Base-by-base conservation (phyloP, 179 eudicot genomes). In the Silene coronaria region DNA sequence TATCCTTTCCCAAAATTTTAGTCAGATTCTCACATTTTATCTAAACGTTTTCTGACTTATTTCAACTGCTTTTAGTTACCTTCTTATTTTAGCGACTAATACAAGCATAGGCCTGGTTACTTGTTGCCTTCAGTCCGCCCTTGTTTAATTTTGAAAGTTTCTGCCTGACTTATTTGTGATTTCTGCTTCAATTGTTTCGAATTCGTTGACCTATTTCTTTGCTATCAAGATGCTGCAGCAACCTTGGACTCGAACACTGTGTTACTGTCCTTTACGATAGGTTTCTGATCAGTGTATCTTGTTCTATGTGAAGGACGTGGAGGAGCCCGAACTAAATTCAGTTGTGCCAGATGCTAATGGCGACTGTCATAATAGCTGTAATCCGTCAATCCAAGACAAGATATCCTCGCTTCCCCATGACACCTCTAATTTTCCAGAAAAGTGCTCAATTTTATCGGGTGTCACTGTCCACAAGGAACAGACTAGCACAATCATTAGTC, bases 301-400 rank as follows among this genome's bases (percentile, higher is more conserved):
- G 0, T 46, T 76, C 48, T 76, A 13, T 36, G 75, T 81, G 80
- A 86, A 90, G 87, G 84, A 46, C 59, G 67, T 53, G 78, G 88
- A 73, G 34, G 80, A 75, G 77, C 76, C 72, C 58, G 76, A 61
- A 73, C 81, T 66, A 74, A 75, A 75, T 80, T 65, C 77, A 21
- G 62, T 34, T 32, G 58, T 70, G 30, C 57, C 82, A 77, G 75
- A 78, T 78, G 79, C 69, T 68, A 22, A 17, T 28, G 36, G 28
- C 61, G 66, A 80, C 36, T 63, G 74, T 76, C 62, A 70, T 74
- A 65, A 66, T 34, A 80, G 24, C 26, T 17, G 71, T 57, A 74
- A 14, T 36, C 60, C 70, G 53, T 65, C 72, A 71, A 28, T 59
- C 55, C 77, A 70, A 46, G 79, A 65, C 73, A 86, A 79, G 75